A percentile compares a stretch with the other conserved stretches of the same genome.
These are phyloP conservation scores for Magnolia sinica DNA, from an alignment of 164 flowering plant genomes.

Conservation along the genomic window DNA sequence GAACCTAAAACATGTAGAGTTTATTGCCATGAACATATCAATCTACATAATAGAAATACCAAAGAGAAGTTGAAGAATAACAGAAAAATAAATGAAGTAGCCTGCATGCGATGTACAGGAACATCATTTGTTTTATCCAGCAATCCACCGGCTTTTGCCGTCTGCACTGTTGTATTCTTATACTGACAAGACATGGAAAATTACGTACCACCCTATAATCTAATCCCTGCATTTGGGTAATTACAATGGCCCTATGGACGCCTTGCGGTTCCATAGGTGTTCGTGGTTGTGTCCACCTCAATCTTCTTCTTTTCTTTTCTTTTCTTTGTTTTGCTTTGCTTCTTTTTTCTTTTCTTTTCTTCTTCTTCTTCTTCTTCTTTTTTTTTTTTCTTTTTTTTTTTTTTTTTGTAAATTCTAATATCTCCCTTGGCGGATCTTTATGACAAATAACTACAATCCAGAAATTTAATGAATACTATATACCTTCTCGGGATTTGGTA, in stretches of 20 bases:
- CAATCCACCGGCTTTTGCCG: slow-evolving; percentile 23
- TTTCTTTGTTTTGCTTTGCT: slow-evolving; percentile 10
- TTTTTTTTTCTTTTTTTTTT: slow-evolving; percentile 7
- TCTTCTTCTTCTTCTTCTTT: slow-evolving; percentile 4
- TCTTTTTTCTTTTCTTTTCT: not conserved
- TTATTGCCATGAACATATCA: too few relatives aligned
- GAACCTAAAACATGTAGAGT: too few relatives aligned
- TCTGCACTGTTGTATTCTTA: slow-evolving; percentile 16
- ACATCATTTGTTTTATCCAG: slow-evolving; percentile 34
- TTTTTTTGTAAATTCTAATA: slow-evolving; percentile 30
- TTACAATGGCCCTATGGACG: slow-evolving; percentile 51
- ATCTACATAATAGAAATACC: too few relatives aligned
- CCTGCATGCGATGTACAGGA: slow-evolving; percentile 21
- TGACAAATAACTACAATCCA: slow-evolving; percentile 24
- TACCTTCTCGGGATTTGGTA: slow-evolving; percentile 17
- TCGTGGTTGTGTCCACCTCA: slow-evolving; percentile 25
- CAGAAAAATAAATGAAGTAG: slow-evolving; percentile 1
- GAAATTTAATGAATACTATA: slow-evolving; percentile 28
- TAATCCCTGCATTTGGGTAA: slow-evolving; percentile 18
- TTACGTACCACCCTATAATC: not conserved
- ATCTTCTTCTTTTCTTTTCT: slow-evolving; percentile 1
- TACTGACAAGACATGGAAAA: slow-evolving; percentile 24
- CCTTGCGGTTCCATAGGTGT: slow-evolving; percentile 76
- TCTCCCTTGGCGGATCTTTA: slow-evolving; percentile 26
- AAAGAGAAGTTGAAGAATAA: not conserved